These are phyloP conservation scores for Blastobotrys robertii DNA, from an alignment of 805 yeast species.

Conservation along the genomic window DNA sequence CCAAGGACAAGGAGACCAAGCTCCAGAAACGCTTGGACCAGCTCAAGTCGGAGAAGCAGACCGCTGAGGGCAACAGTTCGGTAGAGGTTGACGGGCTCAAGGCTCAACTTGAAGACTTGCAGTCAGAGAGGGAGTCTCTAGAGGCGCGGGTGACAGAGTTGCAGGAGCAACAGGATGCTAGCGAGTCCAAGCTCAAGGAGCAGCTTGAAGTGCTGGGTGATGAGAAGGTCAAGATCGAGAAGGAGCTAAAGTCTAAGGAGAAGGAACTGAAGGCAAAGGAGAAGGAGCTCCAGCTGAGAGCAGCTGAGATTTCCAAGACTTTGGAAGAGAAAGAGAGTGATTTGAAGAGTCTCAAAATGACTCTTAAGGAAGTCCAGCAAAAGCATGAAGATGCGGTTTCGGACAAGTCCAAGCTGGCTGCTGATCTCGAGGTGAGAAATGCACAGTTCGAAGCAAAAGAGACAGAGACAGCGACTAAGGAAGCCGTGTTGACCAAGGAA, in stretches of 20 bases:
- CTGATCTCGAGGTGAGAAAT: background rate
- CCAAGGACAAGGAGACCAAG: too few relatives aligned
- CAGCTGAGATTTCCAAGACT: background rate
- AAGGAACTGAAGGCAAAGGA: conserved; percentile 3
- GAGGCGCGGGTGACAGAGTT: background rate
- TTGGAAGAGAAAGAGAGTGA: conserved; percentile 1
- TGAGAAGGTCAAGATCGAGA: background rate
- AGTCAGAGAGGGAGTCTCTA: background rate
- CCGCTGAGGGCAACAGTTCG: too few relatives aligned
- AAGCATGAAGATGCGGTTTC: background rate
- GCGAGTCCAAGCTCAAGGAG: background rate
- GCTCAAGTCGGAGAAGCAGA: too few relatives aligned
- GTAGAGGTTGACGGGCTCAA: background rate
- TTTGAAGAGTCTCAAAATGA: background rate
- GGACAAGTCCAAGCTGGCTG: background rate
- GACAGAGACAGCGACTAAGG: background rate
- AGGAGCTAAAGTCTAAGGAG: conserved; percentile 1
- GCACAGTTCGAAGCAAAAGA: background rate
- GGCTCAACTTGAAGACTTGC: background rate
- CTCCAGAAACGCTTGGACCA: too few relatives aligned
- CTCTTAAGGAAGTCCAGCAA: background rate
- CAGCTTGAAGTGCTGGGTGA: background rate
- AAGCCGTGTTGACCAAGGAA: background rate
- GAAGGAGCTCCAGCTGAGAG: background rate
- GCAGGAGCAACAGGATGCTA: background rate